Base-by-base conservation (phyloP, 2,329 filamentous ascomycete species). In the Diplodia seriata region DNA sequence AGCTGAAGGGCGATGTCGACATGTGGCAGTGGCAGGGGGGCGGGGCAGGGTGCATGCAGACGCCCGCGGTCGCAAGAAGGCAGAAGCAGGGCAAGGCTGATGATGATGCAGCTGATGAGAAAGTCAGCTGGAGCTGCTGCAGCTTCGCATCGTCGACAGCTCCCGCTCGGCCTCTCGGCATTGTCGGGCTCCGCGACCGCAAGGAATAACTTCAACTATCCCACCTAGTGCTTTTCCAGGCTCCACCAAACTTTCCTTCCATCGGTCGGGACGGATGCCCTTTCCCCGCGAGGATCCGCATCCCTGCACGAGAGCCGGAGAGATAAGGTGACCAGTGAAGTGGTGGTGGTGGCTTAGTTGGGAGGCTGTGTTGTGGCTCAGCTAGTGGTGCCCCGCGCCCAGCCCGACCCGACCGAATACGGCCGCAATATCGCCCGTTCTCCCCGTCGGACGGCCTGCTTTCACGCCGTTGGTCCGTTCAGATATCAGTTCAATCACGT, bases 311-410 rank as follows among this genome's bases (percentile, higher is more conserved):
- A 12, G 20, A 9, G 23, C 15, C 26, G 40, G 57, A 49, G 26
- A 62, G n/a, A 63, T 63, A 51, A n/a, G 29, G n/a, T 63, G 59
- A 47, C 20, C n/a, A 47, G 18, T 47, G 43, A 47, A 11, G 18
- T 4, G 14, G 14, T 18, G 26, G 56, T 43, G 49, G 23, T 18
- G 26, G 40, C 38, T 51, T 51, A 38, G 43, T 26, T 36, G n/a
- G 47, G 59, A 38, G 59, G 59, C 59, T 50, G 47, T 63, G 47
- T 38, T 38, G 59, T 63, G 59, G 59, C 59, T 63, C 23, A 18
- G 59, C 47, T 9, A 40, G 56, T 26, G 8, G 56, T 26, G 38
- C 29, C 56, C 47, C 31, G 56, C 38, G 26, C 20, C 14, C 6
- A 8, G 3, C 14, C 26, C 4, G 20, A 3, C 31, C 38, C 26